Evolutionary conservation across 331 rosid species (phyloP), one percentile per base, ranked within the genome.

Genomic region (Malus hybrid): DNA sequence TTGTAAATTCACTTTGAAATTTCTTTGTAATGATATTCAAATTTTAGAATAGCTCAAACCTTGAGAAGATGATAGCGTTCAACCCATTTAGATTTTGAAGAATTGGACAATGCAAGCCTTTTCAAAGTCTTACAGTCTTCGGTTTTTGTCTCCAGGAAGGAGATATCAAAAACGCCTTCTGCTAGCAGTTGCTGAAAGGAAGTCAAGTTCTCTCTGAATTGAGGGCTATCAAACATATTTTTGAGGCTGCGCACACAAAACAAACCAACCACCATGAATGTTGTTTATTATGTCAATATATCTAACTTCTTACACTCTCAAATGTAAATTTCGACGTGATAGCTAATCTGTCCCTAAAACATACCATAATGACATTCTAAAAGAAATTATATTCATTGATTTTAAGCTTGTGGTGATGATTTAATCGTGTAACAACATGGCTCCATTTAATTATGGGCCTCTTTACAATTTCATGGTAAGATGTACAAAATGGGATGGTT

Each of bases 91-190:
- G 86, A 88, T 83, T 90, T 92, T 5, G 84, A 86, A 4, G 86
- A 79, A 81, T 86, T 86, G 86, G 79, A 73, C 26, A 95, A 53
- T 15, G 86, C 93, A 77, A 90, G 90, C 85, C 87, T 86, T 84
- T 81, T 88, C 83, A 95, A 81, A 64, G 90, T 88, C 85, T 82
- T 90, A 88, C 96, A 89, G 78, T 95, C 99, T 79, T 95, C 99
- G 8, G 86, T 84, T 78, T 89, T 95, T 62, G 83, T 80, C 77
- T 88, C 97, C 0, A 73, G 68, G 68, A 89, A 74, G 78, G 97
- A 92, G 79, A 80, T 75, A 64, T 95, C 96, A 61, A 92, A 92
- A 78, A 90, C 85, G 33, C 99, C 99, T 84, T 90, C 96, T 18
- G 74, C 79, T 18, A 95, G 97, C 78, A 95, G 93, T 88, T 88